A percentile compares a stretch with the other conserved stretches of the same genome.
Conservation (phyloP, 2,329 filamentous ascomycete genomes). For the Alternaria sp. region DNA sequence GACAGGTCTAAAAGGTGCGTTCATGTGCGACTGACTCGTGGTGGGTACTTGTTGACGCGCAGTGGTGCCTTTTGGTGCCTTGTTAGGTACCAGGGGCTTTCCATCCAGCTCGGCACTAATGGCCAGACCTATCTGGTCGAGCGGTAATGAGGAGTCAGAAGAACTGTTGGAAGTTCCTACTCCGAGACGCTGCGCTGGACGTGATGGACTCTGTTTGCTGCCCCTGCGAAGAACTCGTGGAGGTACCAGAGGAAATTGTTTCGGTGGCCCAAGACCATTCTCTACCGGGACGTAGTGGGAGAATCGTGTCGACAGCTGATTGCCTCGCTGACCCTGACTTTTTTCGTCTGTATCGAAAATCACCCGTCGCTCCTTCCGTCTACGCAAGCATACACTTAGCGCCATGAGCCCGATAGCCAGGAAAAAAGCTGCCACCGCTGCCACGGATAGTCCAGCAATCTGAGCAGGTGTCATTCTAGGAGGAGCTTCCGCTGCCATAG, state of each 20-base stretch:
- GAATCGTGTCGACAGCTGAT: conserved; percentile 32
- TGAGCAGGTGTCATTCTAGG: conserved; percentile 50
- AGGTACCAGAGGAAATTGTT: conserved; percentile 29
- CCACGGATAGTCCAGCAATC: conserved; percentile 51
- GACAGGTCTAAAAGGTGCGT: conserved; percentile 32
- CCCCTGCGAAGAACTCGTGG: conserved; percentile 23
- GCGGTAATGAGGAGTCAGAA: conserved; percentile 34
- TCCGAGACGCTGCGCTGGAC: conserved; percentile 31
- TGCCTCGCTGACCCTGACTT: conserved; percentile 18
- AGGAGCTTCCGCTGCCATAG: conserved; percentile 24
- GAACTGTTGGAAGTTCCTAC: conserved; percentile 34
- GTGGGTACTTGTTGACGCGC: conserved; percentile 17
- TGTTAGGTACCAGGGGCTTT: conserved; percentile 27
- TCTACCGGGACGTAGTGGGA: conserved; percentile 33
- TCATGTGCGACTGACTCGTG: conserved; percentile 14
- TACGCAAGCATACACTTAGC: conserved; percentile 48
- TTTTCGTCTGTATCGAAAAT: conserved; percentile 35
- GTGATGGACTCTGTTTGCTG: conserved; percentile 11
- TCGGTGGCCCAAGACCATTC: conserved; percentile 18
- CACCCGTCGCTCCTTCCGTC: conserved; percentile 44
- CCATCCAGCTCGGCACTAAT: conserved; percentile 49
- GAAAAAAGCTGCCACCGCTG: conserved; percentile 49
- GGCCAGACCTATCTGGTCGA: conserved; percentile 50
- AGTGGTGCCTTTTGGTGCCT: conserved; percentile 11
- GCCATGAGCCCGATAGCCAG: conserved; percentile 52